phyloP scores from a whole-genome alignment of 2,329 filamentous ascomycete genomes.

The Dothideomycetidae sp. region DNA sequence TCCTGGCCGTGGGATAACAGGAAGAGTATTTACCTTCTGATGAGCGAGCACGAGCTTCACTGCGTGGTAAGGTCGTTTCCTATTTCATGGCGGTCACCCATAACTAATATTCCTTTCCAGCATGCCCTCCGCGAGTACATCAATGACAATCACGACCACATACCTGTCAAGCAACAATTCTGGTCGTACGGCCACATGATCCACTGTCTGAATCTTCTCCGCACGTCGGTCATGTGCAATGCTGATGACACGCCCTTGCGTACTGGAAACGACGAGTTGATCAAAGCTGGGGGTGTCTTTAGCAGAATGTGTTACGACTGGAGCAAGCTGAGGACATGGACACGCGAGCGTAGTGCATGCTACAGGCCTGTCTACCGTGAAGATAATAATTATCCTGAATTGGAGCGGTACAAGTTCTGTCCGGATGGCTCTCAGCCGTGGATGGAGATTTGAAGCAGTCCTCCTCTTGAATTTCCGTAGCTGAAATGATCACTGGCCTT shows the following conservation, averaged over 20 bases:
- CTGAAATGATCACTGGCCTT: too few relatives aligned
- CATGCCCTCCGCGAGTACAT: background rate
- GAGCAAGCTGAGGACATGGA: background rate
- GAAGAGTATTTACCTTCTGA: background rate
- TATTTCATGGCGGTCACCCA: background rate
- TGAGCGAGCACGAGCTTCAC: background rate
- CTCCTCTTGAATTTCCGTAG: too few relatives aligned
- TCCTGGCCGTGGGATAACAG: background rate
- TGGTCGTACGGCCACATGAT: background rate
- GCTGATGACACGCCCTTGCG: conserved; percentile 8
- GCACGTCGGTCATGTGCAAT: conserved; percentile 7
- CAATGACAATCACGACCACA: background rate
- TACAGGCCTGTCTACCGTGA: background rate
- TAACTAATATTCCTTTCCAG: background rate
- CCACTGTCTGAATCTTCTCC: background rate
- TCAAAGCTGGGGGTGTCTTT: background rate
- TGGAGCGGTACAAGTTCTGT: background rate
- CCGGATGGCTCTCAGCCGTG: background rate
- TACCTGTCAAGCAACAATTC: background rate
- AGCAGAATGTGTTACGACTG: background rate
- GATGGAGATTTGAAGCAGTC: too few relatives aligned
- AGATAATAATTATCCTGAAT: background rate
- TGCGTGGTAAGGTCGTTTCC: background rate
- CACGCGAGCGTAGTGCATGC: background rate
- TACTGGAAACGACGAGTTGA: background rate